These are phyloP conservation scores for Fusarium sp. DNA, from an alignment of 2,329 filamentous ascomycete species.

Conservation along the genomic window DNA sequence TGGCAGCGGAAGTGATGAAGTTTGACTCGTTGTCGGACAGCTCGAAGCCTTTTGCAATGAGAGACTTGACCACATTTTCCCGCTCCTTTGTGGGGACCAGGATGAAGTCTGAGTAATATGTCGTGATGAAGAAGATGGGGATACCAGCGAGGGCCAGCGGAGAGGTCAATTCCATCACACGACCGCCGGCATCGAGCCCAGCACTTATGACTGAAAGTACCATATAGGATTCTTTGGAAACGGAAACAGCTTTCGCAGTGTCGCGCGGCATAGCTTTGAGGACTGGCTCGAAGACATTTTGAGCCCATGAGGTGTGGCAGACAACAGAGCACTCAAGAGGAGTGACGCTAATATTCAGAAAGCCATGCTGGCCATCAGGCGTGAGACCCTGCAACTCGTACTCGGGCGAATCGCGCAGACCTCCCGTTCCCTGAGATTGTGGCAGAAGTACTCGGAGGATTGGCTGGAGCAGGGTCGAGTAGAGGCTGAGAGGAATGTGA, in stretches of 20 bases:
- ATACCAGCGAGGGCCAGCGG: slow-evolving; percentile 91
- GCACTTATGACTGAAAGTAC: slow-evolving; percentile 90
- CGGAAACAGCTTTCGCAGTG: slow-evolving; percentile 65
- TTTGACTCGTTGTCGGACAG: slow-evolving; percentile 77
- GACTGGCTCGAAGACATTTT: slow-evolving; percentile 77
- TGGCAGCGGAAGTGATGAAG: slow-evolving; percentile 65
- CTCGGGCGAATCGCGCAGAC: slow-evolving; percentile 46
- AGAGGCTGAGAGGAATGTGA: slow-evolving; percentile 83
- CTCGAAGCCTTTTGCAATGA: slow-evolving; percentile 82
- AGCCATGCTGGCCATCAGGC: slow-evolving; percentile 70
- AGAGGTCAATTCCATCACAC: slow-evolving; percentile 89
- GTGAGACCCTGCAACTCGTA: slow-evolving; percentile 57
- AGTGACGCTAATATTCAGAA: slow-evolving; percentile 93
- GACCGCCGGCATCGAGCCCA: slow-evolving; percentile 87
- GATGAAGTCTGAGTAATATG: slow-evolving; percentile 97
- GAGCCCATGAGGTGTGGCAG: slow-evolving; percentile 79
- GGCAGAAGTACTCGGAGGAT: slow-evolving; percentile 87
- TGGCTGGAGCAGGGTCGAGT: slow-evolving; percentile 81
- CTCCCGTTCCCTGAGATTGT: slow-evolving; percentile 55
- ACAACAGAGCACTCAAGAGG: slow-evolving; percentile 93
- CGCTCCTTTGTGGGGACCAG: slow-evolving; percentile 82
- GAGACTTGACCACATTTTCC: slow-evolving; percentile 75
- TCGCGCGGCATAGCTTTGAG: slow-evolving; percentile 69
- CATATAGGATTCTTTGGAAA: slow-evolving; percentile 84
- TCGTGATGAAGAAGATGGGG: slow-evolving; percentile 98